Percentiles rank a stretch among this genome's conserved stretches.
Conservation (phyloP, 768 basidiomycete genomes). For the Mycena filopes region DNA sequence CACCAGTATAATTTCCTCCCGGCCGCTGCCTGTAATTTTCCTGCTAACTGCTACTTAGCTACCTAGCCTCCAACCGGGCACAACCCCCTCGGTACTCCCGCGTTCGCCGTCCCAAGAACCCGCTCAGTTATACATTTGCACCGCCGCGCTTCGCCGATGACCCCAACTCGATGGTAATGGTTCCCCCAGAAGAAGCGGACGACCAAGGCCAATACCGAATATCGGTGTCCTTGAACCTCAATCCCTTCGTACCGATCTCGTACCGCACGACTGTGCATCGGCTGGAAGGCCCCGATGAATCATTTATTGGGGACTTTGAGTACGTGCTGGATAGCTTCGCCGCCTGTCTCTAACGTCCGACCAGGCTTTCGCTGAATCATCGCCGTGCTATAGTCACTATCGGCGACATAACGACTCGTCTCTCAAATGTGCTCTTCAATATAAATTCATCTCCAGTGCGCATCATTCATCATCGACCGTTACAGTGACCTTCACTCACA, state of each 20-base stretch:
- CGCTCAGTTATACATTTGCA: slow-evolving; percentile 27
- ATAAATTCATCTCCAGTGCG: slow-evolving; percentile 46
- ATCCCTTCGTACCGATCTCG: slow-evolving; percentile 58
- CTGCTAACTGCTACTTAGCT: slow-evolving; percentile 21
- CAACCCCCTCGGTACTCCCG: slow-evolving; percentile 31
- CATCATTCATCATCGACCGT: background rate
- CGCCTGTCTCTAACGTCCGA: background rate
- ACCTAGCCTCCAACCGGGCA: slow-evolving; percentile 23
- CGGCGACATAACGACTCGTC: slow-evolving; percentile 50
- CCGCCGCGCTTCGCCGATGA: slow-evolving; percentile 11
- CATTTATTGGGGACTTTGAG: slow-evolving; percentile 51
- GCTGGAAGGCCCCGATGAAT: slow-evolving; percentile 38
- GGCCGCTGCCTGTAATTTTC: background rate
- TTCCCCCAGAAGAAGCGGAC: slow-evolving; percentile 28
- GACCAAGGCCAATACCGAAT: slow-evolving; percentile 48
- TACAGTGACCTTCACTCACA: background rate
- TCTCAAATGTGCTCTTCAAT: slow-evolving; percentile 50
- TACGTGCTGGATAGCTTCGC: slow-evolving; percentile 27
- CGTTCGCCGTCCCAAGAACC: slow-evolving; percentile 27
- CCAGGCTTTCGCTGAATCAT: slow-evolving; percentile 54
- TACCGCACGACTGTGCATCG: slow-evolving; percentile 53
- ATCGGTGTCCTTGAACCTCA: slow-evolving; percentile 53
- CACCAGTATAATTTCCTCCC: slow-evolving; percentile 27
- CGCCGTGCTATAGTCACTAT: slow-evolving; percentile 54
- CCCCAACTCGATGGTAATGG: slow-evolving; percentile 27